Percentiles rank a stretch among this genome's conserved stretches.
These are phyloP conservation scores for Dichomitus squalens DNA, from an alignment of 1,284 basidiomycete genomes.

Conservation along the genomic window DNA sequence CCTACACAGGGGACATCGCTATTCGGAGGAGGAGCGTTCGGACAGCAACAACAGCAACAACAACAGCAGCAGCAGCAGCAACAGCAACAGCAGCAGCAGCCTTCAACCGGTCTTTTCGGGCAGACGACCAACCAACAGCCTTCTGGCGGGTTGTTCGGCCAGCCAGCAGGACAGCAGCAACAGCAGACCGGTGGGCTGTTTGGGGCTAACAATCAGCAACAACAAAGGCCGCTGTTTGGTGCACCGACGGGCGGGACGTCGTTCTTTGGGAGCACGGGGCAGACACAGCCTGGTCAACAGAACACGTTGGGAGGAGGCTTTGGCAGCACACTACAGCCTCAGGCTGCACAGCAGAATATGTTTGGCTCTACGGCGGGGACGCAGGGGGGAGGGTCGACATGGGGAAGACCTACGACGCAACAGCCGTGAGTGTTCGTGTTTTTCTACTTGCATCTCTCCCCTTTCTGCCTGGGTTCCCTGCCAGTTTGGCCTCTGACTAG, in stretches of 20 bases:
- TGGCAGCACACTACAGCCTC: constrained; percentile 17
- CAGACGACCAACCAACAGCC: constrained; percentile 9
- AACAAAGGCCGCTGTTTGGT: constrained; percentile 19
- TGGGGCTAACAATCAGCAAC: constrained; percentile 1
- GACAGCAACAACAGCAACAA: constrained; percentile 33
- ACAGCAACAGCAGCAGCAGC: constrained; percentile 29
- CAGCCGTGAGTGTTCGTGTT: constrained; percentile 26
- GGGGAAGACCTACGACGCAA: constrained; percentile 22
- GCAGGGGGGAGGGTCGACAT: constrained; percentile 14
- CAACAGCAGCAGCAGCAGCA: constrained; percentile 33
- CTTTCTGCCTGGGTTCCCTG: not conserved
- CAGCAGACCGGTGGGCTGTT: not conserved
- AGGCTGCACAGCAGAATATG: constrained; percentile 10
- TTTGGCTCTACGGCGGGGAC: constrained; percentile 18
- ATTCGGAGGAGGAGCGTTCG: constrained; percentile 39
- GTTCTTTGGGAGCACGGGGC: constrained; percentile 16
- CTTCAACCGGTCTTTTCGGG: constrained; percentile 2
- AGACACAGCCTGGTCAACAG: constrained; percentile 22
- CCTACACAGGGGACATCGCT: constrained; percentile 30
- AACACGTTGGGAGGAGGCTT: constrained; percentile 17
- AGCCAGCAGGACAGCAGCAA: constrained; percentile 19
- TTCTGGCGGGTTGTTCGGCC: constrained; percentile 18
- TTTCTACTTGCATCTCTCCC: not conserved
- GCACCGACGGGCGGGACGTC: constrained; percentile 1
- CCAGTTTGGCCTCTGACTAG: too few relatives aligned